Conservation (phyloP, 1,284 basidiomycete genomes). For the Ustilago curta region DNA sequence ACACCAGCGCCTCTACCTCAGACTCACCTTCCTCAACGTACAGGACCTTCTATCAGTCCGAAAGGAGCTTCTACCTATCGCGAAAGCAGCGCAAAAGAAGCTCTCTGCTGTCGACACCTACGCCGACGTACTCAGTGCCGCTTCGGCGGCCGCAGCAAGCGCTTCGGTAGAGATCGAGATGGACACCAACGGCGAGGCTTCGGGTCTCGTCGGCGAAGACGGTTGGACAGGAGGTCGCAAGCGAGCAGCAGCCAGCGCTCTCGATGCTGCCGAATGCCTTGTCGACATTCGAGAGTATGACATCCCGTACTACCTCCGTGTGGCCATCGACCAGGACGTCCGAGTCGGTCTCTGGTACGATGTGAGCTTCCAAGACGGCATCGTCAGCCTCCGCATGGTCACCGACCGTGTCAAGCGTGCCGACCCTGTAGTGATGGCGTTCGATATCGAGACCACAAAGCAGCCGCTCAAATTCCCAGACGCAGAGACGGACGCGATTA, state of each 20-base stretch:
- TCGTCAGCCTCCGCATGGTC: slow-evolving; percentile 81
- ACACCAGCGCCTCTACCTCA: slow-evolving; percentile 86
- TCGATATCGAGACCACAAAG: slow-evolving; percentile 98
- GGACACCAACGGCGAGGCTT: slow-evolving; percentile 34
- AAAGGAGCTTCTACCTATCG: slow-evolving; percentile 88
- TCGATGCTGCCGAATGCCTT: slow-evolving; percentile 88
- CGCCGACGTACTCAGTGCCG: slow-evolving; percentile 87
- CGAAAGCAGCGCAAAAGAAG: slow-evolving; percentile 89
- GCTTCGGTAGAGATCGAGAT: slow-evolving; percentile 53
- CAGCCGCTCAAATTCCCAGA: slow-evolving; percentile 98
- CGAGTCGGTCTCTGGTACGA: slow-evolving; percentile 98
- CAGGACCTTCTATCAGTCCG: slow-evolving; percentile 89
- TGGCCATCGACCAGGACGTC: slow-evolving; percentile 97
- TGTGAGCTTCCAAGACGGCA: slow-evolving; percentile 82
- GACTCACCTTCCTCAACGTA: slow-evolving; percentile 91
- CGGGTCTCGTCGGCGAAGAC: slow-evolving; percentile 69
- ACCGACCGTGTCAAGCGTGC: slow-evolving; percentile 94
- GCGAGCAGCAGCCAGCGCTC: slow-evolving; percentile 55
- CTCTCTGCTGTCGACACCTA: slow-evolving; percentile 96
- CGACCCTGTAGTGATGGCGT: slow-evolving; percentile 98
- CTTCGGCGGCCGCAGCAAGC: slow-evolving; percentile 44
- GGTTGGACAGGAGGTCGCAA: slow-evolving; percentile 41
- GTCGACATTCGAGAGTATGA: slow-evolving; percentile 97
- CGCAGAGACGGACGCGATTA: slow-evolving; percentile 93
- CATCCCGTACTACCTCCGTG: slow-evolving; percentile 95